Evolutionary conservation across 2,329 filamentous ascomycete genomes (phyloP).

Genomic region (Penicillium polonicum): DNA sequence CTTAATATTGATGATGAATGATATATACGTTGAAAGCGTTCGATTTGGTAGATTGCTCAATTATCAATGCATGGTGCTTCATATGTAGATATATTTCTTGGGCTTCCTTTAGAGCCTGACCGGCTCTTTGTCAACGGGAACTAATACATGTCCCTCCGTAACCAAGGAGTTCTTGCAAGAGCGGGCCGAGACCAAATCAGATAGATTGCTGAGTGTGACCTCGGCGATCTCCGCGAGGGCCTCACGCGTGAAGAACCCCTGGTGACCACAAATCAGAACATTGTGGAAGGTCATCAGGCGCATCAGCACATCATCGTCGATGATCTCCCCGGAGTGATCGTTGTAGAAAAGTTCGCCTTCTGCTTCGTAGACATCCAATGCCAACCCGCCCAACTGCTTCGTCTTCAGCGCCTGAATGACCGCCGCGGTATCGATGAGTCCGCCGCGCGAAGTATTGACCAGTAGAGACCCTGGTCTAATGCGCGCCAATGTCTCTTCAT

Average conservation of each 20-base stretch:
- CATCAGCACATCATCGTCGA: constrained; percentile 66
- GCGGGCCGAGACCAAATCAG: constrained; percentile 29
- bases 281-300: constrained; percentile 68
- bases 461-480: constrained; percentile 63
- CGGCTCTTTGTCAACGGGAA: constrained; percentile 26
- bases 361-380: constrained; percentile 67
- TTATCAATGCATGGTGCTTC: neutral
- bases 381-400: constrained; percentile 60
- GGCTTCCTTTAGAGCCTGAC: constrained; percentile 27
- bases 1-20: neutral
- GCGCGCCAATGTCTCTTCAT: constrained; percentile 50
- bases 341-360: constrained; percentile 62
- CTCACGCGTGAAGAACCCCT: constrained; percentile 68
- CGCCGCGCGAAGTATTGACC: constrained; percentile 66
- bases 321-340: constrained; percentile 64
- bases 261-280: constrained; percentile 65
- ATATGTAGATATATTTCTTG: neutral
- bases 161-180: constrained; percentile 34
- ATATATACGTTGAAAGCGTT: neutral
- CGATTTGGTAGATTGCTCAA: neutral
- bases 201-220: constrained; percentile 58
- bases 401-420: constrained; percentile 62
- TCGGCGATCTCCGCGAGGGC: constrained; percentile 64
- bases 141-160: constrained; percentile 30
- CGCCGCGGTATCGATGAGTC: constrained; percentile 60